Evolutionary conservation across 1,284 basidiomycete species (phyloP).

Genomic region (Meira nashicola): DNA sequence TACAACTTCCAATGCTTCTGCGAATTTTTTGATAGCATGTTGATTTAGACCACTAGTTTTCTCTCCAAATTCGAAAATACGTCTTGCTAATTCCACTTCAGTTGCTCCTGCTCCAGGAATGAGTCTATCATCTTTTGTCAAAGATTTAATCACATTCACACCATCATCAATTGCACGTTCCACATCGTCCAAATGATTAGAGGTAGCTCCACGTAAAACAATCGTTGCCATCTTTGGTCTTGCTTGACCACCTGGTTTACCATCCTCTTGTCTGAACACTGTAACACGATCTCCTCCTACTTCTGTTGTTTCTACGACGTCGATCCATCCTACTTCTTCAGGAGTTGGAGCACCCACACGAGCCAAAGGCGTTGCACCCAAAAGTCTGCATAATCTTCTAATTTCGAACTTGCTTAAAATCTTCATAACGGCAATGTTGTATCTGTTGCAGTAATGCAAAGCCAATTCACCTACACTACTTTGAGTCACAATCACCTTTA

Average conservation of each 20-base stretch:
- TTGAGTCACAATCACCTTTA: slow-evolving; percentile 89
- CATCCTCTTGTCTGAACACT: slow-evolving; percentile 73
- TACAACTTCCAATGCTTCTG: slow-evolving; percentile 82
- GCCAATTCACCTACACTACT: slow-evolving; percentile 91
- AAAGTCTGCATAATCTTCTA: slow-evolving; percentile 84
- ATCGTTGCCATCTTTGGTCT: slow-evolving; percentile 50
- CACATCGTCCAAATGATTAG: slow-evolving; percentile 89
- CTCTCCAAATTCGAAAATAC: slow-evolving; percentile 79
- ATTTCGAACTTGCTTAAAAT: slow-evolving; percentile 98
- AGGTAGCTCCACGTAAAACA: slow-evolving; percentile 69
- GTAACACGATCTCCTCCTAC: slow-evolving; percentile 97
- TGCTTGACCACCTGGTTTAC: slow-evolving; percentile 46
- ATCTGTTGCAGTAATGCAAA: slow-evolving; percentile 91
- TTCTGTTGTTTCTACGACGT: slow-evolving; percentile 90
- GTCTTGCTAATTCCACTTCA: slow-evolving; percentile 81
- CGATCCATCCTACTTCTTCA: slow-evolving; percentile 90
- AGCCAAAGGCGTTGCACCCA: slow-evolving; percentile 91
- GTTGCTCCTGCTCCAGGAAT: slow-evolving; percentile 92
- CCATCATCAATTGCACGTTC: slow-evolving; percentile 95
- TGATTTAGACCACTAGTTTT: slow-evolving; percentile 86
- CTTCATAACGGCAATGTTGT: slow-evolving; percentile 90
- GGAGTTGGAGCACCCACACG: slow-evolving; percentile 90
- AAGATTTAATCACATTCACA: slow-evolving; percentile 88
- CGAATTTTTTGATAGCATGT: slow-evolving; percentile 88
- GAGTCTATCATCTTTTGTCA: slow-evolving; percentile 82